Base-by-base conservation (phyloP, 306 rosid genomes). In the Fragaria iinumae region DNA sequence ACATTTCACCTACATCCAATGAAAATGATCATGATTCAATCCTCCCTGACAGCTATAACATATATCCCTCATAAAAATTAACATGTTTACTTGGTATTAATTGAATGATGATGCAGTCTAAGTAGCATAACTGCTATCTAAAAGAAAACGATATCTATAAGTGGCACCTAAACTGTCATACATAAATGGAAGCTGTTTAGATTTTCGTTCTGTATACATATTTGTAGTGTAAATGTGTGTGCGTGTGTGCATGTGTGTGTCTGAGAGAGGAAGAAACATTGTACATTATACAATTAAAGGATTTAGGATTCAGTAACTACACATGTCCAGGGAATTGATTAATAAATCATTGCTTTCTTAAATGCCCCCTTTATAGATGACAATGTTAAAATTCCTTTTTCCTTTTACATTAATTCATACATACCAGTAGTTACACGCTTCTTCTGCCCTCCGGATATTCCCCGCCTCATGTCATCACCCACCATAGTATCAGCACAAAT, bases 391-490 rank as follows among this genome's bases (percentile, higher is more conserved):
- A 11, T 29, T 29, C 32, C 32, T 29, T 29, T 29, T 18, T 71
- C 25, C 13, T 20, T 29, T 32, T 50, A 71, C 1, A 71, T 60
- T 60, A 1, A 50, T 10, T 5, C 56, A 71, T 25, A 6, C 74
- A 21, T 89, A 91, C 97, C 97, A 0, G 88, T 88, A 39, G 97
- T 91, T 38, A 88, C 86, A 71, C 97, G 84, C 77, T 87, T 91
- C 80, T 86, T 89, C 76, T 91, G 93, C 57, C 95, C 95, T 36
- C 97, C 97, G 2, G 95, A 91, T 77, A 91, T 84, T 55, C 97
- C 97, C 67, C 93, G 81, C 80, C 90, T 88, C 97, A 91, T 91
- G 73, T 88, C 89, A 83, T 87, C 87, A 41, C 97, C 97, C 73
- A 89, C 95, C 84, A 85, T 67, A 78, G 87, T 81, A 75, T 89